Conservation (phyloP, 768 basidiomycete genomes). For the Rhizopogon sp. region DNA sequence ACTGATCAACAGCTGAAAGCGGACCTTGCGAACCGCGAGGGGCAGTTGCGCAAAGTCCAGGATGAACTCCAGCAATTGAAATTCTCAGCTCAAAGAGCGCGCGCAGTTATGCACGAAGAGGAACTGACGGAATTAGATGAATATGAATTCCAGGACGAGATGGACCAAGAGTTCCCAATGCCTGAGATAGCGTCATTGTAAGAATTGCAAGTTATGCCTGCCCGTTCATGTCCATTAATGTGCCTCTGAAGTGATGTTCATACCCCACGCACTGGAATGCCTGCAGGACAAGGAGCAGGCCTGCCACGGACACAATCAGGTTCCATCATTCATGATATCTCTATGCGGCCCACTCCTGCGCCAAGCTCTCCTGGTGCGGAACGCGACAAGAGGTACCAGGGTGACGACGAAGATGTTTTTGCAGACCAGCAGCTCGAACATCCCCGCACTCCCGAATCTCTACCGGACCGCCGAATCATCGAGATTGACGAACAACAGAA, state of each 20-base stretch:
- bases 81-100: background rate
- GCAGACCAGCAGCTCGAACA: background rate
- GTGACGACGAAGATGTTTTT: conserved; percentile 7
- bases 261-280: background rate
- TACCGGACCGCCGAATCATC: background rate
- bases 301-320: conserved; percentile 41
- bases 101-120: conserved; percentile 1
- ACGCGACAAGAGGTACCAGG: background rate
- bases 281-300: background rate
- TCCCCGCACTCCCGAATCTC: conserved; percentile 2
- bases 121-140: conserved; percentile 9
- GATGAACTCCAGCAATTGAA: background rate
- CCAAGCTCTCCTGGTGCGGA: conserved; percentile 30
- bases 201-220: background rate
- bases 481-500: background rate
- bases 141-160: background rate
- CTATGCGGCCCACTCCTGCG: conserved; percentile 48
- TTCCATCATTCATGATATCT: conserved; percentile 39
- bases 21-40: conserved; percentile 20
- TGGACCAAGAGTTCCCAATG: background rate
- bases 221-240: background rate
- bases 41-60: conserved; percentile 12
- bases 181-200: background rate
- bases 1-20: conserved; percentile 21
- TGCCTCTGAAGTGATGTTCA: background rate